Evolutionary conservation across 2,329 filamentous ascomycete genomes (phyloP).

Genomic region (Aspergillus sp.): DNA sequence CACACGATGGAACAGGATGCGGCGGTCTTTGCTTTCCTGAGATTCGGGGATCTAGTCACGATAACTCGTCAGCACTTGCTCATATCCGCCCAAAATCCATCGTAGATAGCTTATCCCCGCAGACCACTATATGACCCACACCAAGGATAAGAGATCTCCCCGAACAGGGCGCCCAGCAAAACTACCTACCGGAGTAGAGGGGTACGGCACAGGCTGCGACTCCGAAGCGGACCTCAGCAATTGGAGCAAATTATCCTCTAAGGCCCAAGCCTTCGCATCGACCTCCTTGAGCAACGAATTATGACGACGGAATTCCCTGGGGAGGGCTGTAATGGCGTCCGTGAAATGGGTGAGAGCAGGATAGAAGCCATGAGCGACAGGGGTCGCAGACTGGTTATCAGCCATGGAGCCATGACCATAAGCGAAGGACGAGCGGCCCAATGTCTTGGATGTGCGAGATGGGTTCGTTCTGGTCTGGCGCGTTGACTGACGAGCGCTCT

Average conservation of each 20-base stretch:
- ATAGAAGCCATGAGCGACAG: conserved; percentile 56
- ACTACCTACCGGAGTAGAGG: conserved; percentile 39
- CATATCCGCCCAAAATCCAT: not conserved
- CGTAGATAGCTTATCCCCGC: not conserved
- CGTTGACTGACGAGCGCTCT: conserved; percentile 37
- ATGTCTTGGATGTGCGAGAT: conserved; percentile 50
- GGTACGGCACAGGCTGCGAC: conserved; percentile 35
- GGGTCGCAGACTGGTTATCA: conserved; percentile 30
- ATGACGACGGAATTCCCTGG: conserved; percentile 91
- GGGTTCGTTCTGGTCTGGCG: conserved; percentile 54
- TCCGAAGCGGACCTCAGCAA: conserved; percentile 57
- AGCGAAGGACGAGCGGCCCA: conserved; percentile 43
- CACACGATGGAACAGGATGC: conserved; percentile 75
- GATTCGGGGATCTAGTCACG: conserved; percentile 33
- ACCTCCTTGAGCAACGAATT: conserved; percentile 97
- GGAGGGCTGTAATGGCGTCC: conserved; percentile 86
- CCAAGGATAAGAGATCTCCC: conserved; percentile 11
- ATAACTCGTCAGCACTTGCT: not conserved
- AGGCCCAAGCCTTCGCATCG: conserved; percentile 90
- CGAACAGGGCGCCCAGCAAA: conserved; percentile 17
- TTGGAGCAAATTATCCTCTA: conserved; percentile 78
- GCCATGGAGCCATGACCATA: conserved; percentile 35
- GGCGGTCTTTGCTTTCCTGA: conserved; percentile 45
- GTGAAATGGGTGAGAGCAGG: conserved; percentile 76
- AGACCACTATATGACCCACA: conserved; percentile 29